These are phyloP conservation scores for Escovopsis sp. DNA, from an alignment of 2,329 filamentous ascomycete genomes.

Conservation along the genomic window DNA sequence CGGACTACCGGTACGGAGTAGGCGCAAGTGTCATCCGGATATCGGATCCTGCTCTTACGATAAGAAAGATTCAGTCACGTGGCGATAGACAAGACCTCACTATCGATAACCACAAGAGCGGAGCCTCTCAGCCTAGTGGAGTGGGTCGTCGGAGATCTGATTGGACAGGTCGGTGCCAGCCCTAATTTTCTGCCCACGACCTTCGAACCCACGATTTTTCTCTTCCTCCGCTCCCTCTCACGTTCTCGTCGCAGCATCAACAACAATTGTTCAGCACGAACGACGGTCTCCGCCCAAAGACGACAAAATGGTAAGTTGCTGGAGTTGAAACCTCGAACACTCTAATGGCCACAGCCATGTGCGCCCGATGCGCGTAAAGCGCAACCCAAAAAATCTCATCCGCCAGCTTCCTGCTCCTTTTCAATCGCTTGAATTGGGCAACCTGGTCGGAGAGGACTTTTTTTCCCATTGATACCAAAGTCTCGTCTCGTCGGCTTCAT, in stretches of 20 bases:
- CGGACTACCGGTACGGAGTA: too few relatives aligned
- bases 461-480: too few relatives aligned
- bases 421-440: constrained; percentile 16
- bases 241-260: constrained; percentile 16
- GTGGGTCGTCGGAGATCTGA: too few relatives aligned
- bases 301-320: constrained; percentile 28
- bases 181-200: constrained; percentile 24
- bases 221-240: constrained; percentile 13
- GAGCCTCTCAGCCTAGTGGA: background rate
- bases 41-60: too few relatives aligned
- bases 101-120: constrained; percentile 1
- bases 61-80: constrained; percentile 2
- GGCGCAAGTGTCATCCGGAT: too few relatives aligned
- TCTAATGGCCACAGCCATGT: constrained; percentile 25
- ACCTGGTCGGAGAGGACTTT: too few relatives aligned
- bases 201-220: constrained; percentile 13
- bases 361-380: constrained; percentile 19
- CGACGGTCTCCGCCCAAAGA: constrained; percentile 21
- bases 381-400: constrained; percentile 15
- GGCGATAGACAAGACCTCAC: background rate
- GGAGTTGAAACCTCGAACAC: constrained; percentile 13
- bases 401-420: constrained; percentile 14
- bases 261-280: constrained; percentile 21
- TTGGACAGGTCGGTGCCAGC: constrained; percentile 11
- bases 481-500: too few relatives aligned